Evolutionary conservation across 2,329 filamentous ascomycete genomes (phyloP), one percentile per base, ranked within the genome.

Genomic region (Huntiella moniliformis): DNA sequence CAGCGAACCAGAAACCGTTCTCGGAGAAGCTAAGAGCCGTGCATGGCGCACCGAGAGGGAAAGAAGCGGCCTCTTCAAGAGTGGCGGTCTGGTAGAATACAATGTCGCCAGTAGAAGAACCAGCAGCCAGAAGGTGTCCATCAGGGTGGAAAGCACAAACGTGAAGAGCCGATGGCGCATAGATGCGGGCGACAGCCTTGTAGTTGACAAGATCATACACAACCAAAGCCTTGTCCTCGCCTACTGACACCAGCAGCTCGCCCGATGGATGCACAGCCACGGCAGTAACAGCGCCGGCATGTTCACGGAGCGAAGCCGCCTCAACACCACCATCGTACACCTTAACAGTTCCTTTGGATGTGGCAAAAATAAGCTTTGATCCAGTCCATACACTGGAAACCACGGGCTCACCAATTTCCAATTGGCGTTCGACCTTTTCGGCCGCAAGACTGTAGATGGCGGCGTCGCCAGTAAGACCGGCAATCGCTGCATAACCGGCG

Each of bases 1-100:
- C 82, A 1, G 88, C 88, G 52, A 98, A 78, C 84, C 87, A 96
- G 55, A 83, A 94, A 17, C 91, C 91, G 55, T 98, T 98, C 61
- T 98, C 91, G 0, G 87, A 95, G 63, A 98, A 98, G 49, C 73
- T 70, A 36, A 98, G 65, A 8, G 77, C 74, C 54, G 82, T 75
- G 3, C 95, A 71, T 0, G 86, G 77, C 0, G 77, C 75, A 5
- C 71, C 74, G 1, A 80, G 63, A 15, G 63, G 66, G 60, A 92
- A 94, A 46, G 74, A 77, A 22, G 84, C 84, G 22, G 84, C 83
- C 53, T 77, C 71, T 50, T 79, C 73, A 34, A 86, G 80, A 0
- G 74, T 82, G 61, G 82, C 87, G 53, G 86, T 79, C 61, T 94
- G 82, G 63, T 82, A 96, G 45, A 98, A 73, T 60, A 87, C 84